Evolutionary conservation across 805 yeast genomes (phyloP), one percentile per base, ranked within the genome.

Genomic region (Nematodospora valgi): DNA sequence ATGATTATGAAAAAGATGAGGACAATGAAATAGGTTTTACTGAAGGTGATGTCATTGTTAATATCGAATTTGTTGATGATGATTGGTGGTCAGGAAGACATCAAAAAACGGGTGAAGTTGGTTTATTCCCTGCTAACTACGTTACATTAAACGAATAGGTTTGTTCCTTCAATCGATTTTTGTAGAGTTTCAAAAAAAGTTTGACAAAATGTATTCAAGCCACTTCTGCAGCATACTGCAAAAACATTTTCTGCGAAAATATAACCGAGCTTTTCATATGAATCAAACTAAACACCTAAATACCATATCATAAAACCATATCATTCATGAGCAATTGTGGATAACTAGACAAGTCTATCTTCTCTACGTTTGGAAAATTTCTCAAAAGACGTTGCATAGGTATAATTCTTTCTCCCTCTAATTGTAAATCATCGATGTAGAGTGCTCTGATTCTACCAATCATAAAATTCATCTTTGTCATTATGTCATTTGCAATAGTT

Each of bases 51-150:
- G 51, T 70, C 40, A 87, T 93, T 43, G 67, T 78, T 13, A 84
- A 87, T 40, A 83, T 93, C 43, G 95, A 88, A 48, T 84, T 86
- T 58, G 83, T 86, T 12, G 95, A 88, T 49, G 96, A 86, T 30
- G 96, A 86, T 56, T 93, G 98, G 98, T 93, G 98, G 98, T 70
- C 83, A 36, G 98, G 98, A 34, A 79, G 76, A 43, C 71, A 81
- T 48, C 38, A 55, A 16, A 71, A 60, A 39, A 64, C 78, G 21
- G 96, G 96, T 29, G 83, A 78, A 47, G 72, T 75, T 46, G 93
- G 93, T 39, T 68, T 91, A 37, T 89, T 91, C 79, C 98, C 98
- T 35, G 79, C 95, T 27, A 88, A 86, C 62, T 87, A 85, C 55
- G 98, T 93, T 32, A 48, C 45, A 27, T 51, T 57, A 30, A 51